Evolutionary conservation across 257 asterid species (phyloP).

Genomic region (Datura wrightii): DNA sequence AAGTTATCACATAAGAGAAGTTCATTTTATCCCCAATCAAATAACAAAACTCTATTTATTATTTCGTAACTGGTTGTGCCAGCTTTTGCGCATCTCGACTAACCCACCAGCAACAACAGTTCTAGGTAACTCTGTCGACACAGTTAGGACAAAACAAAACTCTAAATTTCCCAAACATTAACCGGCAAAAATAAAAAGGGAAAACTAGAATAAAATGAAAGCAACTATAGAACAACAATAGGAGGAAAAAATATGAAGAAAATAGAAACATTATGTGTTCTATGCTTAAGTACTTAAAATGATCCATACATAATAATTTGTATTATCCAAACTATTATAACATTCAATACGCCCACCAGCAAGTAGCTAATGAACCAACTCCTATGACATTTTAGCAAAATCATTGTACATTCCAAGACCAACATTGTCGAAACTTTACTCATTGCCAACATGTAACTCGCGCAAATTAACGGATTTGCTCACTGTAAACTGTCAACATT

Average conservation of each 20-base stretch:
- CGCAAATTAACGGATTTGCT: neutral
- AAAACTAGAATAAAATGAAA: neutral
- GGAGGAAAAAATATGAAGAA: neutral
- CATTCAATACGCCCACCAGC: neutral
- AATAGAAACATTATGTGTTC: neutral
- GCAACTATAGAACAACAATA: neutral
- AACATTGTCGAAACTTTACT: neutral
- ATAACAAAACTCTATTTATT: too few relatives aligned
- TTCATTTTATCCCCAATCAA: too few relatives aligned
- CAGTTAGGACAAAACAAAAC: too few relatives aligned
- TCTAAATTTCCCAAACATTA: neutral
- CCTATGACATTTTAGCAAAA: neutral
- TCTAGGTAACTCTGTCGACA: too few relatives aligned
- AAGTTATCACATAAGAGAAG: too few relatives aligned
- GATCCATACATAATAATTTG: constrained; percentile 22
- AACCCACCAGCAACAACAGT: too few relatives aligned
- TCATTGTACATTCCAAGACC: constrained; percentile 15
- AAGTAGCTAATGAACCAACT: constrained; percentile 18
- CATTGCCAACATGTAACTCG: neutral
- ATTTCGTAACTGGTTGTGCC: too few relatives aligned
- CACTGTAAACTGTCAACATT: neutral
- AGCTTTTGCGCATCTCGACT: too few relatives aligned
- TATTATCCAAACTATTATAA: constrained; percentile 21
- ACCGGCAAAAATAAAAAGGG: neutral
- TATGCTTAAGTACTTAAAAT: constrained; percentile 10